Base-by-base conservation (phyloP, 495 filamentous ascomycete species). In the Neurospora sp. region DNA sequence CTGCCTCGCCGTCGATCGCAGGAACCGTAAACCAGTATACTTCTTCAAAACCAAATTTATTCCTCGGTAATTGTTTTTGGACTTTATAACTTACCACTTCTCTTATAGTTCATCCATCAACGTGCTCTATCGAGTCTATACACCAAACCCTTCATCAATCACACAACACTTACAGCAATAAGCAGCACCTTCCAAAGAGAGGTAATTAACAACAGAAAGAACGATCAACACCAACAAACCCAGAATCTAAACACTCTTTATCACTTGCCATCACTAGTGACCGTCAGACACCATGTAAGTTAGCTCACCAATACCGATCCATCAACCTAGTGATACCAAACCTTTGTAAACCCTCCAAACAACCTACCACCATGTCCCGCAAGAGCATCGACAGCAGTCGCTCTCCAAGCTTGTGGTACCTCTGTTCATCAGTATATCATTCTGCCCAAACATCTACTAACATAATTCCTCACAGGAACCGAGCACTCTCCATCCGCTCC, bases 401-500 rank as follows among this genome's bases (percentile, higher is more conserved):
- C 45, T 75, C 76, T 72, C 76, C 76, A 44, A 41, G 53, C 59
- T 74, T 77, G 73, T 79, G 78, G 75, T 78, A 76, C 35, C 69
- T 27, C 31, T 16, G 47, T 59, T 31, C 20, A 27, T 59, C 42
- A 31, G n/a, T 40, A 41, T 53, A 44, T 53, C 27, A 1, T 40
- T 16, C 20, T 42, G 37, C 70, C 20, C 9, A 1, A 65, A 22
- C 3, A 12, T 68, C n/a, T 41, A 71, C 69, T 71, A 71, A 73
- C 74, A 27, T 69, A 35, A 14, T 20, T 3, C 10, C 8, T 39
- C 39, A 1, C 3, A 90, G 88, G 88, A 88, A 90, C 75, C 88
- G 88, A 71, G 82, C 84, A 38, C 82, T 90, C 38, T 90, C 88
- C 1, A 74, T 77, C 75, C 80, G 79, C 65, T 79, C 80, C 70